These are phyloP conservation scores for Aureobasidium sp. DNA, from an alignment of 2,329 filamentous ascomycete genomes.

Conservation along the genomic window DNA sequence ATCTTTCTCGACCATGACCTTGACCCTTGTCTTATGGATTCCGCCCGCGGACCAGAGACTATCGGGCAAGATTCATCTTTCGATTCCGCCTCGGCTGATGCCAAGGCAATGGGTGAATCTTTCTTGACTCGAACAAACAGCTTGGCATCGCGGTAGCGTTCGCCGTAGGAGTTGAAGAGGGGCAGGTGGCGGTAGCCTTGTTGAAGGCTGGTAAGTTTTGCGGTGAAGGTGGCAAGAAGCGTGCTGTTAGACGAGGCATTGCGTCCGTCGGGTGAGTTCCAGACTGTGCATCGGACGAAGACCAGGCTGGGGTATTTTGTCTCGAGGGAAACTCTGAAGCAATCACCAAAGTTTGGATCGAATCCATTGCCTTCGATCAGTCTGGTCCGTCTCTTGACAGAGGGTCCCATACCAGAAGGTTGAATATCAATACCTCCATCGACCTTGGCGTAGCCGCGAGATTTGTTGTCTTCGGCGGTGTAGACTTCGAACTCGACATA, in stretches of 20 bases:
- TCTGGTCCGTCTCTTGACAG: constrained; percentile 69
- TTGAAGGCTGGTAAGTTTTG: constrained; percentile 81
- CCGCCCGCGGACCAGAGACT: constrained; percentile 25
- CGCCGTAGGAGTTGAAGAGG: constrained; percentile 77
- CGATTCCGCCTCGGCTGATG: constrained; percentile 24
- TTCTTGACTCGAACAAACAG: constrained; percentile 83
- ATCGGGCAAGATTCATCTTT: constrained; percentile 21
- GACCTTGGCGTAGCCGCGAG: constrained; percentile 60
- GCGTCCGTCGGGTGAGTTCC: constrained; percentile 71
- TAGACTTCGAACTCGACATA: constrained; percentile 95
- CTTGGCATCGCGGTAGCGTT: constrained; percentile 90
- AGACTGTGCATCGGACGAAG: constrained; percentile 88
- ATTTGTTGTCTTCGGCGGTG: constrained; percentile 76
- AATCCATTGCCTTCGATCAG: constrained; percentile 85
- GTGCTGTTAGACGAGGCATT: constrained; percentile 52
- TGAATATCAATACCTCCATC: constrained; percentile 59
- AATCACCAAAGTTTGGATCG: constrained; percentile 78
- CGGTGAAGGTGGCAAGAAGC: constrained; percentile 80
- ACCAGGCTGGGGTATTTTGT: constrained; percentile 93
- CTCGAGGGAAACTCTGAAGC: constrained; percentile 70
- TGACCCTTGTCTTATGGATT: constrained; percentile 23
- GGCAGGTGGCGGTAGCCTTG: constrained; percentile 90
- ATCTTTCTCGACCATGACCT: constrained; percentile 35
- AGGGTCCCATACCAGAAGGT: constrained; percentile 59
- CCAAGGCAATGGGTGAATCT: constrained; percentile 29